Conservation (phyloP, 1,139 yeast species). For the Debaryomycetaceae sp. region DNA sequence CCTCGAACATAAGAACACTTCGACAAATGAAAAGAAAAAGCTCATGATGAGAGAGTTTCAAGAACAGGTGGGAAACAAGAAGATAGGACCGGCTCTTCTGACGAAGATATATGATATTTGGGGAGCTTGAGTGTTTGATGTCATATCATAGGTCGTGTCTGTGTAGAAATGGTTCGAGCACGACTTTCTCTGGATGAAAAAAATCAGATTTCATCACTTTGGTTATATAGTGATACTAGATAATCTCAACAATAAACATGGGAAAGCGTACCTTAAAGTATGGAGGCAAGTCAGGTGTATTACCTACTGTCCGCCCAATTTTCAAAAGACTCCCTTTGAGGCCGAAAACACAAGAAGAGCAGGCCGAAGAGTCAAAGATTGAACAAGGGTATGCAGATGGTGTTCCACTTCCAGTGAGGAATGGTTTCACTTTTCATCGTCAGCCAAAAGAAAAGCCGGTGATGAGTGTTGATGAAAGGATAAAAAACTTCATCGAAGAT, state of each 20-base stretch:
- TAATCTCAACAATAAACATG: constrained; percentile 20
- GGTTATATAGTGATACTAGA: background rate
- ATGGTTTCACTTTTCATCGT: constrained; percentile 38
- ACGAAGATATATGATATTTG: constrained; percentile 59
- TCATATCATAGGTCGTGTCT: background rate
- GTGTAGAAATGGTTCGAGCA: background rate
- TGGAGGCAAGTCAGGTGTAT: constrained; percentile 76
- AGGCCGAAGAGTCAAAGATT: constrained; percentile 39
- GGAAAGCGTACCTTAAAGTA: constrained; percentile 50
- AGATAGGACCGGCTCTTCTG: constrained; percentile 58
- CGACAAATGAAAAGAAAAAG: constrained; percentile 30
- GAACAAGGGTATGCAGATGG: constrained; percentile 73
- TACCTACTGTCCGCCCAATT: constrained; percentile 74
- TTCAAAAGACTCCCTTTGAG: constrained; percentile 61
- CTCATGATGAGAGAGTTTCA: constrained; percentile 45
- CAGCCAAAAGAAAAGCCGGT: constrained; percentile 49
- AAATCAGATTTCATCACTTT: constrained; percentile 2
- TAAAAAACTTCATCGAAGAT: constrained; percentile 49
- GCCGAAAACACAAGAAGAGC: constrained; percentile 39
- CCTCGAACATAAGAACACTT: constrained; percentile 10
- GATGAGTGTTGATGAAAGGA: constrained; percentile 56
- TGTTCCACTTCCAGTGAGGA: constrained; percentile 66
- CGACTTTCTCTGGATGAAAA: background rate
- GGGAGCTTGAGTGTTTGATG: constrained; percentile 31
- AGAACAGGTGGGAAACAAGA: constrained; percentile 56